Evolutionary conservation across 2,329 filamentous ascomycete species (phyloP), one percentile per base, ranked within the genome.

Genomic region (Epichloe bromicola): DNA sequence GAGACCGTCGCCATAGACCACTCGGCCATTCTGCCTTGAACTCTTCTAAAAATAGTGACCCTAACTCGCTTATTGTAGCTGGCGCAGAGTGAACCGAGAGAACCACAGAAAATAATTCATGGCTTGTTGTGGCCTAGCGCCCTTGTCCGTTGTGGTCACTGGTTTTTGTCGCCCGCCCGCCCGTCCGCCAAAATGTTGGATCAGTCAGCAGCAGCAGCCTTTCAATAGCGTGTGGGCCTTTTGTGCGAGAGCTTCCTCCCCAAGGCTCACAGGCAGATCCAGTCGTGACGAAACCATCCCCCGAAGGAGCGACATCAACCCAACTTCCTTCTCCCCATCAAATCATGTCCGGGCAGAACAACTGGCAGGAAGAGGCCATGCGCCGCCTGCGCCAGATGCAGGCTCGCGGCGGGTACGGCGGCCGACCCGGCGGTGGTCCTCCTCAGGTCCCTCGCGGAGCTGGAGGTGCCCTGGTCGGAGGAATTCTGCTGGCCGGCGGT

Each of bases 281-380:
- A 11, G 26, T 44, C 26, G 48, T 46, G 48, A 50, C 20, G 48
- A 46, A 46, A 36, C 43, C 23, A 12, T 12, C 39, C 39, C 39
- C 17, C 12, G 23, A 15, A 44, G 20, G 12, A 17, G 40, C 7
- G 10, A 42, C 11, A 19, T 20, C 8, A 42, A 12, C 2, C 2
- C 36, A 5, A n/a, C 38, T 42, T 12, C n/a, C 12, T n/a, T 4
- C 15, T n/a, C 17, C 39, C 39, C 39, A 20, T 14, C 15, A 26
- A 14, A 56, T 20, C 48, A 68, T 68, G 66, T 66, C 65, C 53
- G 55, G 58, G 41, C 59, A 61, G 54, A 67, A 67, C 56, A 68
- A 69, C 60, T 70, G 67, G 67, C 67, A 69, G 61, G 72, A 77
- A 60, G 73, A 77, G 60, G 74, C 75, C 54, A 67, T 75, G 64